A percentile compares a stretch with the other conserved stretches of the same genome.
Evolutionary conservation across 1,139 yeast species (phyloP).

Genomic region (Casaregolazyma suthepensis): DNA sequence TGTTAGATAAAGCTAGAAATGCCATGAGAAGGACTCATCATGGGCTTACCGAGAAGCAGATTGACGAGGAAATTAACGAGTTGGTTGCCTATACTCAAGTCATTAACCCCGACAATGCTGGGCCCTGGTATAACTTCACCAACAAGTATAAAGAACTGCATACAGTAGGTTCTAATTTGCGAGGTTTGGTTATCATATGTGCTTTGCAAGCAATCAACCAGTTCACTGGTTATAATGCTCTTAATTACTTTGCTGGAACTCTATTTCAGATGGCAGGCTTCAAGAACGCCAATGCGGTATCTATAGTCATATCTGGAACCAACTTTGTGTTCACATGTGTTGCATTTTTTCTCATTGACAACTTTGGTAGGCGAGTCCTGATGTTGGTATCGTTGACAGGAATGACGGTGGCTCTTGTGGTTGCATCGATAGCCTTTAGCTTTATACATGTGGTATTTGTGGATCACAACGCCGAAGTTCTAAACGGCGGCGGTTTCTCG

Average conservation of each 20-base stretch:
- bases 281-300: conserved; percentile 81
- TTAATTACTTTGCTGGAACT: conserved; percentile 90
- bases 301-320: conserved; percentile 86
- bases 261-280: conserved; percentile 87
- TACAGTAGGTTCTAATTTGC: conserved; percentile 64
- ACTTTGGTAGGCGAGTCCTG: conserved; percentile 77
- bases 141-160: conserved; percentile 57
- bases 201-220: conserved; percentile 94
- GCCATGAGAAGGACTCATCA: conserved; percentile 50
- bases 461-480: conserved; percentile 41
- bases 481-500: conserved; percentile 44
- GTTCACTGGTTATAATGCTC: conserved; percentile 90
- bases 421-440: conserved; percentile 87
- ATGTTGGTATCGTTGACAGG: conserved; percentile 70
- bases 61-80: conserved; percentile 24
- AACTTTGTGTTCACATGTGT: conserved; percentile 78
- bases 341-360: conserved; percentile 79
- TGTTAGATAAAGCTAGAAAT: conserved; percentile 56
- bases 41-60: conserved; percentile 27
- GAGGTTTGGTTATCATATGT: conserved; percentile 85
- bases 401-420: conserved; percentile 67
- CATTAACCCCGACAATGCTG: conserved; percentile 12
- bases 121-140: conserved; percentile 12
- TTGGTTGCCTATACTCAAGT: conserved; percentile 23
- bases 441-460: conserved; percentile 52